Conservation (phyloP, 176 grass and related monocot genomes). For the Triticum dicoccoides region DNA sequence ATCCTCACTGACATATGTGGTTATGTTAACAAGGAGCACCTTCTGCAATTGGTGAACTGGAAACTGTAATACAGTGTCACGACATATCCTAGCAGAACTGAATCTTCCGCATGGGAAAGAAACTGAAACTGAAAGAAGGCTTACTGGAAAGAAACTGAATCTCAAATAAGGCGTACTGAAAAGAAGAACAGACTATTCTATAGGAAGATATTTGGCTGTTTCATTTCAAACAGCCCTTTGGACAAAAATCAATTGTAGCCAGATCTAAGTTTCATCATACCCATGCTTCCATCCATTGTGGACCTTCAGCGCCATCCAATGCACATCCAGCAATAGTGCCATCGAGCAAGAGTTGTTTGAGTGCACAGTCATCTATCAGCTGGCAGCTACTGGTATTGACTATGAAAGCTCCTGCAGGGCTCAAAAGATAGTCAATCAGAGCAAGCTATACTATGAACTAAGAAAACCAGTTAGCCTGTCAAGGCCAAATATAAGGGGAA, state of each 20-base stretch:
- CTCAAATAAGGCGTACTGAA: neutral
- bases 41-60: neutral
- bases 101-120: neutral
- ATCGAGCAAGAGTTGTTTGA: conserved; percentile 92
- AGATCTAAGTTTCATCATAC: conserved; percentile 54
- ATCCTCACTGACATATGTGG: neutral
- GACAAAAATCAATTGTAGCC: conserved; percentile 21
- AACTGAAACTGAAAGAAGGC: neutral
- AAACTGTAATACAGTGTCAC: neutral
- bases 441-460: neutral
- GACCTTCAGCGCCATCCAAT: conserved; percentile 91
- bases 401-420: conserved; percentile 78
- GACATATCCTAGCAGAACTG: neutral
- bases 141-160: neutral
- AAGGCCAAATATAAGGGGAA: neutral
- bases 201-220: neutral
- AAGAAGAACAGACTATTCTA: conserved; percentile 9
- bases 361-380: conserved; percentile 90
- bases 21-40: conserved; percentile 4
- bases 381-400: conserved; percentile 94
- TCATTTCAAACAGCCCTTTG: neutral
- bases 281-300: conserved; percentile 99
- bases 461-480: neutral
- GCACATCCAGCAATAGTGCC: conserved; percentile 92
- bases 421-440: conserved; percentile 18